These are phyloP conservation scores for Reutealis trisperma DNA, from an alignment of 345 rosid species.

Conservation along the genomic window DNA sequence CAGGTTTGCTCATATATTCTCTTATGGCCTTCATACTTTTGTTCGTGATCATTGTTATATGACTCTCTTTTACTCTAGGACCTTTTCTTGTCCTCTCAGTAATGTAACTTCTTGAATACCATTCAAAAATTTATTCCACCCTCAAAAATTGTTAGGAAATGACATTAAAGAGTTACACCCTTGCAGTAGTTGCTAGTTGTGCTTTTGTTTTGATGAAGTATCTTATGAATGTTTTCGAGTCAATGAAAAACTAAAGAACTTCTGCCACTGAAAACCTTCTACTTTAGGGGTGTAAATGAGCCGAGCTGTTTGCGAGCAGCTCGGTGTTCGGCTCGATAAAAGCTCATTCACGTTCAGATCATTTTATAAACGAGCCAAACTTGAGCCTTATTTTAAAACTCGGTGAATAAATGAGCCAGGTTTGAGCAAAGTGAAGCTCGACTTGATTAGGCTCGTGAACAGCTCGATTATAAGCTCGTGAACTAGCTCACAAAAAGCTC, in stretches of 20 bases:
- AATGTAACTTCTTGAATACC: neutral
- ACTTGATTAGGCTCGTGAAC: too few species aligned
- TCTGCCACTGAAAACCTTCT: neutral
- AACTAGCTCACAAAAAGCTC: too few species aligned
- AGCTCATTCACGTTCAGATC: too few species aligned
- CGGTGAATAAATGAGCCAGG: too few species aligned
- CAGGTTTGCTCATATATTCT: conserved; percentile 53
- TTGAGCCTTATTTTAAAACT: too few species aligned
- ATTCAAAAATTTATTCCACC: neutral
- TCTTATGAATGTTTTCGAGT: neutral
- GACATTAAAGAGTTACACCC: neutral
- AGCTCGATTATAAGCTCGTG: too few species aligned
- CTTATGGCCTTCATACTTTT: neutral
- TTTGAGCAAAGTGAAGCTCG: too few species aligned
- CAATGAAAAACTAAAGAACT: neutral
- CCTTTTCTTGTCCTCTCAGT: neutral
- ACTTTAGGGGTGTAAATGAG: too few species aligned
- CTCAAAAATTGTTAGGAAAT: neutral
- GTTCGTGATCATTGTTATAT: neutral
- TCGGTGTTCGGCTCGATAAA: too few species aligned
- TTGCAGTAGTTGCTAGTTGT: neutral
- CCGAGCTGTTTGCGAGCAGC: too few species aligned
- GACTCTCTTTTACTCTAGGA: neutral
- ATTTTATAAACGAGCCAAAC: too few species aligned
- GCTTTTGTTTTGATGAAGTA: neutral